Evolutionary conservation across 345 rosid species (phyloP).

Genomic region (Ailanthus altissimus): DNA sequence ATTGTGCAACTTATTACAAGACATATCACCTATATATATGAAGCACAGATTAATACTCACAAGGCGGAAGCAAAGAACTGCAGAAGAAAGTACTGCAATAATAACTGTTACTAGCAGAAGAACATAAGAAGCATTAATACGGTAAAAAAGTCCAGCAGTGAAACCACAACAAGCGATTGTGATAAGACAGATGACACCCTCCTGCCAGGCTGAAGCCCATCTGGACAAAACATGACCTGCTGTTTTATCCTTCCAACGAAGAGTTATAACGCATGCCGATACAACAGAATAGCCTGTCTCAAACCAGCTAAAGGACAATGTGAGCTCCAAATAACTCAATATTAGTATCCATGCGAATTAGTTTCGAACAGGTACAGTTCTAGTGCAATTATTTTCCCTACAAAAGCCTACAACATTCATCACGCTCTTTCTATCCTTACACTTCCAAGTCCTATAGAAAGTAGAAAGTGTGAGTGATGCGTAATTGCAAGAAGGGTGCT

Average conservation of each 20-base stretch:
- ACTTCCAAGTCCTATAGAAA: not conserved
- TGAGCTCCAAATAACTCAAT: slow-evolving; percentile 14
- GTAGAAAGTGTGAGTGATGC: not conserved
- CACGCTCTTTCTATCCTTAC: not conserved
- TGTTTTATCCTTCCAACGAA: slow-evolving; percentile 74
- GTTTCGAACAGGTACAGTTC: too few species aligned
- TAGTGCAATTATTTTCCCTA: too few species aligned
- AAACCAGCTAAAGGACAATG: slow-evolving; percentile 30
- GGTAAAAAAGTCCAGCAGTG: slow-evolving; percentile 63
- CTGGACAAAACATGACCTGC: slow-evolving; percentile 45
- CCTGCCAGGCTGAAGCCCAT: slow-evolving; percentile 63
- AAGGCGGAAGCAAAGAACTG: slow-evolving; percentile 63
- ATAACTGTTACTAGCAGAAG: slow-evolving; percentile 48
- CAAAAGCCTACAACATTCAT: not conserved
- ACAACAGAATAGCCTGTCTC: slow-evolving; percentile 99
- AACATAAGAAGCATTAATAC: slow-evolving; percentile 52
- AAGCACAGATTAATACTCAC: slow-evolving; percentile 40
- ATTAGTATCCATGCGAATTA: not conserved
- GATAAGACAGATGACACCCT: slow-evolving; percentile 75
- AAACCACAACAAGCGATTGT: slow-evolving; percentile 80
- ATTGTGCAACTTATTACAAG: not conserved
- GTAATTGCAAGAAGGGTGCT: slow-evolving; percentile 4
- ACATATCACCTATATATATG: not conserved
- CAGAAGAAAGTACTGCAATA: slow-evolving; percentile 56
- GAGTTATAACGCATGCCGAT: slow-evolving; percentile 82